Evolutionary conservation across 2,329 filamentous ascomycete genomes (phyloP).

Genomic region (Cladosporium halotolerans): DNA sequence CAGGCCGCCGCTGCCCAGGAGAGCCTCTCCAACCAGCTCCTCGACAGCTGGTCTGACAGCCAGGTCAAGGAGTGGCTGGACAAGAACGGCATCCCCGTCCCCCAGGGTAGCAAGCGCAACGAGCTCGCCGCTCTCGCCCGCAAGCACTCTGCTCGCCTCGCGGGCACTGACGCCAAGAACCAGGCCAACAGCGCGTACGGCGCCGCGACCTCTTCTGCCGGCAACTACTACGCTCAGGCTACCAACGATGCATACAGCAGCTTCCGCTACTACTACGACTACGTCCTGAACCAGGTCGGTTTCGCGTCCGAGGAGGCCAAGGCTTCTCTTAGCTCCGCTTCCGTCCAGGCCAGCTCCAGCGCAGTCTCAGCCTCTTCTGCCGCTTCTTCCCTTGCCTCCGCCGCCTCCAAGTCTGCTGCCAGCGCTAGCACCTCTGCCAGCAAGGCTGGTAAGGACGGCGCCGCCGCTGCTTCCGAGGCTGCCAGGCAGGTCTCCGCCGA

Average conservation of each 20-base stretch:
- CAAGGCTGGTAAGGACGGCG: conserved; percentile 9
- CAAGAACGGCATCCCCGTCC: conserved; percentile 82
- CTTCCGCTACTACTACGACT: conserved; percentile 35
- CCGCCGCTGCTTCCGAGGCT: conserved; percentile 27
- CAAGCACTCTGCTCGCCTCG: conserved; percentile 70
- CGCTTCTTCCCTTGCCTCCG: conserved; percentile 25
- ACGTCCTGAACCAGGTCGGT: conserved; percentile 40
- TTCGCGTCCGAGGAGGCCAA: conserved; percentile 36
- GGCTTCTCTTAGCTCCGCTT: conserved; percentile 31
- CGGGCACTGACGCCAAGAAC: conserved; percentile 54
- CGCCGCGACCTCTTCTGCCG: conserved; percentile 50
- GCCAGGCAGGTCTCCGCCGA: conserved; percentile 30
- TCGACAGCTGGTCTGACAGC: conserved; percentile 84
- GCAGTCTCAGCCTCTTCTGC: conserved; percentile 19
- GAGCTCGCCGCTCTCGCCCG: conserved; percentile 85
- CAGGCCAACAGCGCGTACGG: conserved; percentile 37
- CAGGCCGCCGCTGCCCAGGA: conserved; percentile 57
- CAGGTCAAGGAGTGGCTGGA: conserved; percentile 90
- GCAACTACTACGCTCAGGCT: conserved; percentile 70
- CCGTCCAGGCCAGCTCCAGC: conserved; percentile 19
- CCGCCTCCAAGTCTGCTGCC: conserved; percentile 22
- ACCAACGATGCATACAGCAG: conserved; percentile 54
- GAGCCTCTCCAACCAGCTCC: conserved; percentile 72
- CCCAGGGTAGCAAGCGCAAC: conserved; percentile 84
- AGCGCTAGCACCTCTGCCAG: conserved; percentile 14